A percentile compares a stretch with the other conserved stretches of the same genome.
These are phyloP conservation scores for Magnusiomyces fungicola DNA, from an alignment of 1,139 yeast genomes.

Conservation along the genomic window DNA sequence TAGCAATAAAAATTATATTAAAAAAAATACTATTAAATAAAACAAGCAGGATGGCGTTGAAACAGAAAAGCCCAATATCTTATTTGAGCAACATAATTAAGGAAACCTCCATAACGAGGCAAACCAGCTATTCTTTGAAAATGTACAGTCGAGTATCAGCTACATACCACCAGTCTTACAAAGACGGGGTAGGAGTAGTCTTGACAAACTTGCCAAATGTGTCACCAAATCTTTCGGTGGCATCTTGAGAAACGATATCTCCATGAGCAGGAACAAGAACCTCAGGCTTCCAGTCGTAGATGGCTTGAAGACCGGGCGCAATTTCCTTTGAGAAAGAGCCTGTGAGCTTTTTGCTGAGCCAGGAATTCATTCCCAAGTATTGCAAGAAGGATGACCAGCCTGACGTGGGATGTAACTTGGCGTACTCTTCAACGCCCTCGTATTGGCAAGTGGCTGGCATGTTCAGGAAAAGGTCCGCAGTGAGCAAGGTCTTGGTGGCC, in stretches of 20 bases:
- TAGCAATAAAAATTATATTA: no score
- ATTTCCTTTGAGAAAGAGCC: slow-evolving; percentile 25
- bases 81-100: no score
- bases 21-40: no score
- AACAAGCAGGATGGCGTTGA: no score
- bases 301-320: slow-evolving; percentile 28
- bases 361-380: slow-evolving; percentile 34
- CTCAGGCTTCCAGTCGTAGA: slow-evolving; percentile 43
- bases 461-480: slow-evolving; percentile 53
- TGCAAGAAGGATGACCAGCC: slow-evolving; percentile 38
- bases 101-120: no score
- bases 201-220: slow-evolving; percentile 9
- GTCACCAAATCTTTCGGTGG: slow-evolving; percentile 28
- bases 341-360: slow-evolving; percentile 30
- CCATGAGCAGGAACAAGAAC: slow-evolving; percentile 55
- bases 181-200: no score
- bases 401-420: slow-evolving; percentile 36
- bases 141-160: no score
- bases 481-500: slow-evolving; percentile 41
- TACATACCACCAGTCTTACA: no score
- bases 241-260: slow-evolving; percentile 42
- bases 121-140: no score
- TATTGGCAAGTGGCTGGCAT: slow-evolving; percentile 43
- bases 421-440: slow-evolving; percentile 18
- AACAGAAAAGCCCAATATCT: no score